Evolutionary conservation across 2,329 filamentous ascomycete genomes (phyloP).

Genomic region (Paracorniculantispora psalliotae): DNA sequence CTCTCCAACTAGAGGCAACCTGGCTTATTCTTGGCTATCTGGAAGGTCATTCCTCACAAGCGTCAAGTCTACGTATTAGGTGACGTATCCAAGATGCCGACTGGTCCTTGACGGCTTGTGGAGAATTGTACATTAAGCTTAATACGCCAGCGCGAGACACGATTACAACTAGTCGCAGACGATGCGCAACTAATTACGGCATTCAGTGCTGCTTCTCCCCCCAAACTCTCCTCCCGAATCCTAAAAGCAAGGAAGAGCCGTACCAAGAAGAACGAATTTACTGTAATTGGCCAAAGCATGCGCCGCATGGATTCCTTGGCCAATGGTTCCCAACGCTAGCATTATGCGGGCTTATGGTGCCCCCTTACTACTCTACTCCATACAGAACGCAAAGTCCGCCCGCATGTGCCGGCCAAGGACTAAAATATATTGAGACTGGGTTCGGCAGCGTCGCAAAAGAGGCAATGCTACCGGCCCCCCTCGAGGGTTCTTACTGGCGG

Average conservation of each 20-base stretch:
- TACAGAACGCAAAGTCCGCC: neutral
- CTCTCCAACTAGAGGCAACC: neutral
- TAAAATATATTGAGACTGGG: conserved; percentile 1
- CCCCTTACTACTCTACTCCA: neutral
- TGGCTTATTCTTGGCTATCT: neutral
- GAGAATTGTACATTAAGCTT: neutral
- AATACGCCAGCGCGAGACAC: neutral
- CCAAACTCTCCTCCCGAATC: neutral
- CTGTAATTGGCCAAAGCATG: neutral
- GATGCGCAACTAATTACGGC: neutral
- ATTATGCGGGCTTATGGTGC: conserved; percentile 1
- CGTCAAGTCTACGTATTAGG: neutral
- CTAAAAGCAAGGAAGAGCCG: neutral
- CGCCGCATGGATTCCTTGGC: neutral
- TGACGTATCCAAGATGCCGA: neutral
- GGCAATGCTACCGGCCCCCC: neutral
- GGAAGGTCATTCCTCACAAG: neutral
- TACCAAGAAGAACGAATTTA: neutral
- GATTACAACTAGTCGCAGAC: neutral
- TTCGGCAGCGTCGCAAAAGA: neutral
- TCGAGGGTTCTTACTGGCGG: neutral
- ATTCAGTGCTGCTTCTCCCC: neutral
- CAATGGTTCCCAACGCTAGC: neutral
- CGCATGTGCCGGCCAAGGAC: no score
- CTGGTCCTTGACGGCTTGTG: neutral